These are phyloP conservation scores for Helianthus tuberosus DNA, from an alignment of 129 eudicot genomes.

Conservation along the genomic window DNA sequence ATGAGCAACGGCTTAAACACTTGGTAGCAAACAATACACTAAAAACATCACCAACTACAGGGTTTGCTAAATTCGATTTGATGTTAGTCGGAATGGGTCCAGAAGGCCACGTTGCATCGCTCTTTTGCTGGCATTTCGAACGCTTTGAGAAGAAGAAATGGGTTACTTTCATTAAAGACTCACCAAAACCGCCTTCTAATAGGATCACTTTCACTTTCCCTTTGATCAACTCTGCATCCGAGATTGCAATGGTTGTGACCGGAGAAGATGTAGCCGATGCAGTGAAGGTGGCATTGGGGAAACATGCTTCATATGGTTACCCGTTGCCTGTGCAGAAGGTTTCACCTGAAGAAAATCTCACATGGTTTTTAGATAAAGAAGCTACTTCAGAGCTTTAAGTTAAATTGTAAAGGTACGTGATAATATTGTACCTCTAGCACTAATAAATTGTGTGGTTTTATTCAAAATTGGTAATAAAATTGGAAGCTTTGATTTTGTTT, in stretches of 20 bases:
- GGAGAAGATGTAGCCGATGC: conserved; percentile 58
- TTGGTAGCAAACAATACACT: conserved; percentile 41
- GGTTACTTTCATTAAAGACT: conserved; percentile 76
- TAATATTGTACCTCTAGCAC: not conserved
- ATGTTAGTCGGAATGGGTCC: conserved; percentile 84
- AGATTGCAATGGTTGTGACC: conserved; percentile 65
- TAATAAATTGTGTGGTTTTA: not conserved
- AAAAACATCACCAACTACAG: conserved; percentile 34
- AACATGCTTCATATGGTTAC: conserved; percentile 19
- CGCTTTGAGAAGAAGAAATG: conserved; percentile 54
- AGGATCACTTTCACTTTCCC: conserved; percentile 87
- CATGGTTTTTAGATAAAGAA: conserved; percentile 63
- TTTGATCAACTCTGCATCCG: conserved; percentile 63
- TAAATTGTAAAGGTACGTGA: not conserved
- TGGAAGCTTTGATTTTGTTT: not conserved
- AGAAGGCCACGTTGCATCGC: conserved; percentile 74
- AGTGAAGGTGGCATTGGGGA: conserved; percentile 47
- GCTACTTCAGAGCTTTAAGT: conserved; percentile 42
- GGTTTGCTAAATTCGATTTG: conserved; percentile 64
- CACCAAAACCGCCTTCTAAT: conserved; percentile 70
- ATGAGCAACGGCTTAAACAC: conserved; percentile 51
- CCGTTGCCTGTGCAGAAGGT: conserved; percentile 54
- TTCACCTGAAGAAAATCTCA: conserved; percentile 46
- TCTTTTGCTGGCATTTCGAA: conserved; percentile 54
- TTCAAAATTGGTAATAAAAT: not conserved